Percentiles rank a stretch among this genome's conserved stretches.
These are phyloP conservation scores for Leccinum disarticulatum DNA, from an alignment of 768 basidiomycete species.

Conservation along the genomic window DNA sequence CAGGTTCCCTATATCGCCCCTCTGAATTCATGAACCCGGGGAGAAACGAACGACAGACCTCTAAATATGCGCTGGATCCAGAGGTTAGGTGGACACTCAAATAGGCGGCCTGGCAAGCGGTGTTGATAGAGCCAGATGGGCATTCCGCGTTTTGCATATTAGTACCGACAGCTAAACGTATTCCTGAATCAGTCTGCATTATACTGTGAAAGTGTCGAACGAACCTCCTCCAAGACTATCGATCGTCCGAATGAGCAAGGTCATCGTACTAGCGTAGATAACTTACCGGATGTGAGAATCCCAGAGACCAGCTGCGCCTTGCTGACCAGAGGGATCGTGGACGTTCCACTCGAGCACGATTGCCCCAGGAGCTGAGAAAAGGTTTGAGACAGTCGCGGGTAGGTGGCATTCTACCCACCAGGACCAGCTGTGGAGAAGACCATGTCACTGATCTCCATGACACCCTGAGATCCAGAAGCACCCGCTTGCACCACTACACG, in stretches of 20 bases:
- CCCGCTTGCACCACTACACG: constrained; percentile 45
- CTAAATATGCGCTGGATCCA: constrained; percentile 58
- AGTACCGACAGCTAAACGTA: constrained; percentile 47
- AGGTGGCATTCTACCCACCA: constrained; percentile 13
- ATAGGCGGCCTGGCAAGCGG: constrained; percentile 64
- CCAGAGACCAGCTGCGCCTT: constrained; percentile 55
- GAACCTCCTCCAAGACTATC: constrained; percentile 30
- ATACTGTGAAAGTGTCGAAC: constrained; percentile 24
- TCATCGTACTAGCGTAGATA: neutral
- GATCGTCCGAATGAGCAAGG: constrained; percentile 32
- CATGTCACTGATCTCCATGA: constrained; percentile 64
- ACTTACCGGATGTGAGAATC: constrained; percentile 42
- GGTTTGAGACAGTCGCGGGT: neutral
- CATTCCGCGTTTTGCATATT: constrained; percentile 47
- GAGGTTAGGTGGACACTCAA: constrained; percentile 60
- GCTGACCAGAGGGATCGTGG: constrained; percentile 48
- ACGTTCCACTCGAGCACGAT: constrained; percentile 61
- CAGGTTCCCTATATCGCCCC: constrained; percentile 54
- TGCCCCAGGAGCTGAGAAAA: constrained; percentile 39
- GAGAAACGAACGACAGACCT: constrained; percentile 39
- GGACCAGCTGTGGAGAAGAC: constrained; percentile 59
- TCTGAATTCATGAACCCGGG: neutral
- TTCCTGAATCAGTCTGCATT: constrained; percentile 16
- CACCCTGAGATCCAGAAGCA: constrained; percentile 43
- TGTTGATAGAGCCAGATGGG: constrained; percentile 39